Evolutionary conservation across 208 protist genomes (phyloP).

Genomic region (Acanthamoeba sp.): DNA sequence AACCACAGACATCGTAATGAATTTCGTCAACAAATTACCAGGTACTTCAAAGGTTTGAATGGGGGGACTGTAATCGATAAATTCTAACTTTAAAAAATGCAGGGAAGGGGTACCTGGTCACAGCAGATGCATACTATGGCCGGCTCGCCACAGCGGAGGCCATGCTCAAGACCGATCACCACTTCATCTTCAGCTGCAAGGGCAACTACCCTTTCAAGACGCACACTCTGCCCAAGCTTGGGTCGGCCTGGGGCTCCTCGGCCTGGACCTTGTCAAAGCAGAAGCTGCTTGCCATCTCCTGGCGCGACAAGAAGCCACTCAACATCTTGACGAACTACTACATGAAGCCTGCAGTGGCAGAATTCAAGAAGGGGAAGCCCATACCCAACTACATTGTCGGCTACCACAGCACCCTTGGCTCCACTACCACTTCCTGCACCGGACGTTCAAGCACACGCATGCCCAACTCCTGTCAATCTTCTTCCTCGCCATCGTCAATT

Average conservation of each 20-base stretch:
- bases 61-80: too few species aligned
- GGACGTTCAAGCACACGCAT: neutral
- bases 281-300: neutral
- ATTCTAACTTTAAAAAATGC: too few species aligned
- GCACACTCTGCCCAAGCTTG: neutral
- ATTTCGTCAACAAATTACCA: too few species aligned
- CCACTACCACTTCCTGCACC: too few species aligned
- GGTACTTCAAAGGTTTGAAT: too few species aligned
- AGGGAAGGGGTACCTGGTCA: too few species aligned
- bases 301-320: neutral
- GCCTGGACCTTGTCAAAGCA: neutral
- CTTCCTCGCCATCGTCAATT: neutral
- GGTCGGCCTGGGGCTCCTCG: neutral
- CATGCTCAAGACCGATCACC: neutral
- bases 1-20: neutral
- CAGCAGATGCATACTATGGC: too few species aligned
- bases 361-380: neutral
- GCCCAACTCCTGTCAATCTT: neutral
- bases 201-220: neutral
- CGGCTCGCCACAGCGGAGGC: too few species aligned
- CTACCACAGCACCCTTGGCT: too few species aligned
- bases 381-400: neutral
- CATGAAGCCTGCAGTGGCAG: neutral
- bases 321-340: neutral
- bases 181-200: slow-evolving; percentile 3